Percentiles rank a stretch among this genome's conserved stretches.
Conservation (phyloP, 2,329 filamentous ascomycete species). For the Remersonia thermophila region DNA sequence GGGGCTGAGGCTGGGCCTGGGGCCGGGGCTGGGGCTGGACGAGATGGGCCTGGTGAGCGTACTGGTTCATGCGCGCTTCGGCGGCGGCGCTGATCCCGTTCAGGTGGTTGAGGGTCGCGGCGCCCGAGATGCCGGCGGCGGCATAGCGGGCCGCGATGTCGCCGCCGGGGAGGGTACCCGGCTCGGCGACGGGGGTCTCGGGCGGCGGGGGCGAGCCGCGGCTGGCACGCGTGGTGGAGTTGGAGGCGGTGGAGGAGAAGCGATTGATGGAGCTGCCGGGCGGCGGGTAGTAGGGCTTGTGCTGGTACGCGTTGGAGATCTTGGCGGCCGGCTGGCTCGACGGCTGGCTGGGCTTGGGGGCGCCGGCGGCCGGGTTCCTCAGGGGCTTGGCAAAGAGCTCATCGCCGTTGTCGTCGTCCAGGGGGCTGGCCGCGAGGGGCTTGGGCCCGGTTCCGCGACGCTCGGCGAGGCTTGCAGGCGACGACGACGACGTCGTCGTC, state of each 20-base stretch:
- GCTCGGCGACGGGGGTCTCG: slow-evolving; percentile 74
- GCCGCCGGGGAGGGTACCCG: slow-evolving; percentile 55
- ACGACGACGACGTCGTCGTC: slow-evolving; percentile 35
- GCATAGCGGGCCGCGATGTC: slow-evolving; percentile 89
- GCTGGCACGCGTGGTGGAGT: slow-evolving; percentile 81
- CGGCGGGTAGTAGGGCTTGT: slow-evolving; percentile 49
- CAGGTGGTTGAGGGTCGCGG: slow-evolving; percentile 67
- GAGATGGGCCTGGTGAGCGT: slow-evolving; percentile 42
- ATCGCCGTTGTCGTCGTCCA: slow-evolving; percentile 56
- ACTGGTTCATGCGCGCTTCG: slow-evolving; percentile 68
- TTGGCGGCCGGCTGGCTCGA: neutral
- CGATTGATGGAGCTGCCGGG: slow-evolving; percentile 45
- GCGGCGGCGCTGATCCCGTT: slow-evolving; percentile 63
- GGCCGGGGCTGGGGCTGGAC: slow-evolving; percentile 19
- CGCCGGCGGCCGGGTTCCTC: slow-evolving; percentile 30
- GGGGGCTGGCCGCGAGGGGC: slow-evolving; percentile 69
- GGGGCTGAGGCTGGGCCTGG: slow-evolving; percentile 26
- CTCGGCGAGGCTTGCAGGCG: slow-evolving; percentile 67
- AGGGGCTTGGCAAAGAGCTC: slow-evolving; percentile 64
- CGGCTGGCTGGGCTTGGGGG: slow-evolving; percentile 19
- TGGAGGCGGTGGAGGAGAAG: slow-evolving; percentile 74
- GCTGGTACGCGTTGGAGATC: slow-evolving; percentile 36
- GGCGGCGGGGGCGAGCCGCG: slow-evolving; percentile 89
- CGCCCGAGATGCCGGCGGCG: slow-evolving; percentile 78
- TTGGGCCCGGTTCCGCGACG: slow-evolving; percentile 71